Evolutionary conservation across 768 basidiomycete species (phyloP), one percentile per base, ranked within the genome.

Genomic region (Fistulinella prunicolor): DNA sequence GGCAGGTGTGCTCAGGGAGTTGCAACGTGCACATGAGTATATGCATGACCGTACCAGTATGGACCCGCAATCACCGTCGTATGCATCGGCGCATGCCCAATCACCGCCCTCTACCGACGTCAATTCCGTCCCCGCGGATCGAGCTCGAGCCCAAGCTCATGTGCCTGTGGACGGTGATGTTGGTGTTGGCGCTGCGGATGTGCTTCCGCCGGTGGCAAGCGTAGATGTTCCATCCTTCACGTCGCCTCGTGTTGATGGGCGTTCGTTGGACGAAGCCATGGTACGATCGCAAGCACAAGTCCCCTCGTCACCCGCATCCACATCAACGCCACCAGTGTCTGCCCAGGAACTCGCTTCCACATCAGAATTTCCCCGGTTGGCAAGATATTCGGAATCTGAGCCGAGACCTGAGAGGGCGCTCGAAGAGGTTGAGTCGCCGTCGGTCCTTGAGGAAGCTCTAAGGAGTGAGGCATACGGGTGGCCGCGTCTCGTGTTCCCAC

Each of bases 401-500:
- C 20, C 39, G 24, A 35, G 36, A 38, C 43, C 30, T 19, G 49
- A 50, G 23, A 26, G 36, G 38, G 40, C 39, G 22, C 42, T 35
- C 19, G 55, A 53, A 37, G 43, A 42, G 29, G 14, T 20, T 19
- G 50, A 50, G 45, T 62, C 63, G 32, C 54, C 61, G 46, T 53
- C 49, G 24, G 72, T 79, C 24, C 55, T 88, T 16, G 66, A 81
- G 50, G 75, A 72, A 30, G 69, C 73, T 24, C 66, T 97, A 51
- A 74, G 86, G 55, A 70, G 72, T 22, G 90, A 94, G 66, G 85
- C 93, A 10, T 92, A 85, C 54, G 69, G 73, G 37, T 96, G 95
- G 95, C 91, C 95, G 30, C 81, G 96, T 46, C 76, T 98, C 28
- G 79, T 97, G 42, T 88, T 91, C 56, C 84, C 93, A n/a, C 95